Evolutionary conservation across 2,329 filamentous ascomycete species (phyloP).

Genomic region (Ophiostoma angusticollis): DNA sequence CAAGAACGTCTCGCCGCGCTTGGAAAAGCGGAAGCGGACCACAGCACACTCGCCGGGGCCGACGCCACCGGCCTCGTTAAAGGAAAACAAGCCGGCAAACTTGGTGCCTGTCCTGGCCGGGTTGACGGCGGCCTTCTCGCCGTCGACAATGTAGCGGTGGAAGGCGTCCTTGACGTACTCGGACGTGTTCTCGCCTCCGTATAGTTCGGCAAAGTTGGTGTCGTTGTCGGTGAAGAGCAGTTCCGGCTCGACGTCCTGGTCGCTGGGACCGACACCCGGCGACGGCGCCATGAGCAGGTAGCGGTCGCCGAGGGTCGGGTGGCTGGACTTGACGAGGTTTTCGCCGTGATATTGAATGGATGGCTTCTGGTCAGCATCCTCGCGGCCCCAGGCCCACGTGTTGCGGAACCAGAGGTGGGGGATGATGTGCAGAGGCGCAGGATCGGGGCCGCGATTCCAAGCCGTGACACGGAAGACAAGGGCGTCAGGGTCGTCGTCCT

Average conservation of each 20-base stretch:
- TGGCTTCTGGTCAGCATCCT: conserved; percentile 64
- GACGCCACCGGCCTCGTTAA: conserved; percentile 81
- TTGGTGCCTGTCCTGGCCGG: conserved; percentile 74
- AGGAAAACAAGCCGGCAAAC: conserved; percentile 79
- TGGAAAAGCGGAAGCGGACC: conserved; percentile 80
- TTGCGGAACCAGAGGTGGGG: conserved; percentile 97
- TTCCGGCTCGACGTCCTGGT: conserved; percentile 72
- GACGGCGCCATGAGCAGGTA: conserved; percentile 82
- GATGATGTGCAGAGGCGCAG: conserved; percentile 82
- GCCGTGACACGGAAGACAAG: conserved; percentile 88
- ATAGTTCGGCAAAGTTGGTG: conserved; percentile 70
- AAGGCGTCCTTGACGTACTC: conserved; percentile 93
- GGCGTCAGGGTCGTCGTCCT: conserved; percentile 82
- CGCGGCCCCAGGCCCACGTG: conserved; percentile 89
- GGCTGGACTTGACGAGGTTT: conserved; percentile 61
- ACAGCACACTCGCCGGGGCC: conserved; percentile 87
- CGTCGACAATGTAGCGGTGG: conserved; percentile 73
- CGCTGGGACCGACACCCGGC: conserved; percentile 65
- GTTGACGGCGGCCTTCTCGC: conserved; percentile 70
- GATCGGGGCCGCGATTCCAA: conserved; percentile 86
- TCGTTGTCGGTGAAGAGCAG: conserved; percentile 93
- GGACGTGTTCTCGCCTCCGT: conserved; percentile 63
- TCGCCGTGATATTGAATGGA: conserved; percentile 55
- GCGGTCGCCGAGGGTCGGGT: conserved; percentile 68
- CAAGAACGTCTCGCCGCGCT: conserved; percentile 60